These are phyloP conservation scores for Aureobasidium namibiae DNA, from an alignment of 2,329 filamentous ascomycete species.

Conservation along the genomic window DNA sequence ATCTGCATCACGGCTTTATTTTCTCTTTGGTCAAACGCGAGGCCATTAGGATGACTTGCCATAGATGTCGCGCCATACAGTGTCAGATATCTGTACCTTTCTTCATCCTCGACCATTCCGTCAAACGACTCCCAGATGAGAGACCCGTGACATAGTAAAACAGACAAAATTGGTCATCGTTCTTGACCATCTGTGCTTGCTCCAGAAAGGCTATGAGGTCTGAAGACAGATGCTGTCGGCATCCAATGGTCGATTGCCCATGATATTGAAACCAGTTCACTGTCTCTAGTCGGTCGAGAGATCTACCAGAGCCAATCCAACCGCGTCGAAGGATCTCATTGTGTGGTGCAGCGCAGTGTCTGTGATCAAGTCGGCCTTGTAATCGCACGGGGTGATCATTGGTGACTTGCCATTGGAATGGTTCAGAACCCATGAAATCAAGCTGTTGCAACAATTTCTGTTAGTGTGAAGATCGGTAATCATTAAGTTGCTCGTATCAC, in stretches of 20 bases:
- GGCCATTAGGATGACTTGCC: neutral
- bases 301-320: neutral
- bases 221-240: neutral
- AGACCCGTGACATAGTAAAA: neutral
- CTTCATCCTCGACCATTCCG: neutral
- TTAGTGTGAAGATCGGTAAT: no score
- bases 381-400: neutral
- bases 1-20: neutral
- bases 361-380: neutral
- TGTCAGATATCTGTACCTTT: neutral
- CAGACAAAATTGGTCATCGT: neutral
- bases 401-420: neutral
- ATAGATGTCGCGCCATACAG: neutral
- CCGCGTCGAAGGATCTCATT: neutral
- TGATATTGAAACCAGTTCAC: neutral
- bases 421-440: no score
- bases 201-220: neutral
- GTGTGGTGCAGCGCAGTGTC: neutral
- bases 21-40: neutral
- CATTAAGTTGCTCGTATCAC: no score
- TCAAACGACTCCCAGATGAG: neutral
- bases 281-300: neutral
- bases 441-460: no score
- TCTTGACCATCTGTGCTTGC: neutral
- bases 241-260: neutral